Conservation (phyloP, 2,329 filamentous ascomycete species). For the Verticillium nonalfalfae region DNA sequence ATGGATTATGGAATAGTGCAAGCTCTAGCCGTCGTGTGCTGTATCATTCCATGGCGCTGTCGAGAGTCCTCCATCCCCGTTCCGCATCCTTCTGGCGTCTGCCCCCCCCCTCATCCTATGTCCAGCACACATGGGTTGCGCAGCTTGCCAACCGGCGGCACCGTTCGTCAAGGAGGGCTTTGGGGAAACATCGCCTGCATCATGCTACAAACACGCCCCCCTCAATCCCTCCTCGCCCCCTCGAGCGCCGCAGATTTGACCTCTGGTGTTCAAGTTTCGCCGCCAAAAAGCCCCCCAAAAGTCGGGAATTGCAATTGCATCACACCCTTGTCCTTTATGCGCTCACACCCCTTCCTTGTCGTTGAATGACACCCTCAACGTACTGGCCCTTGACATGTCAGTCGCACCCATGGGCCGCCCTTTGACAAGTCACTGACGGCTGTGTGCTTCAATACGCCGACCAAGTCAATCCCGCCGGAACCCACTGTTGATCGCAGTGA, state of each 20-base stretch:
- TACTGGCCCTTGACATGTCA: not conserved
- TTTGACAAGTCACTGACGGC: not conserved
- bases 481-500: not conserved
- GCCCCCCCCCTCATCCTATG: not conserved
- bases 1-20: not conserved
- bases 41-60: not conserved
- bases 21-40: not conserved
- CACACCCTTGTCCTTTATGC: not conserved
- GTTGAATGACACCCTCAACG: not conserved
- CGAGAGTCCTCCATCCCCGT: not conserved
- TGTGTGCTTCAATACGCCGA: not conserved
- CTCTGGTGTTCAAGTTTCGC: not conserved
- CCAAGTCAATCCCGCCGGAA: not conserved
- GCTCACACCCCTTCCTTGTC: not conserved
- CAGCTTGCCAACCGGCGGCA: not conserved
- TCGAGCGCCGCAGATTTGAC: not conserved
- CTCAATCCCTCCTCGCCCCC: not conserved
- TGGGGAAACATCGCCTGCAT: not conserved
- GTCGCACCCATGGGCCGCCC: not conserved
- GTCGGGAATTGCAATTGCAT: constrained; percentile 1
- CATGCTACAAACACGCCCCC: not conserved
- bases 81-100: not conserved
- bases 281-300: not conserved
- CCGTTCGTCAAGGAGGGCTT: not conserved
- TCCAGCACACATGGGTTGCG: not conserved